Evolutionary conservation across 2,329 filamentous ascomycete genomes (phyloP), one percentile per base, ranked within the genome.

Genomic region (Cladosporium sp.): DNA sequence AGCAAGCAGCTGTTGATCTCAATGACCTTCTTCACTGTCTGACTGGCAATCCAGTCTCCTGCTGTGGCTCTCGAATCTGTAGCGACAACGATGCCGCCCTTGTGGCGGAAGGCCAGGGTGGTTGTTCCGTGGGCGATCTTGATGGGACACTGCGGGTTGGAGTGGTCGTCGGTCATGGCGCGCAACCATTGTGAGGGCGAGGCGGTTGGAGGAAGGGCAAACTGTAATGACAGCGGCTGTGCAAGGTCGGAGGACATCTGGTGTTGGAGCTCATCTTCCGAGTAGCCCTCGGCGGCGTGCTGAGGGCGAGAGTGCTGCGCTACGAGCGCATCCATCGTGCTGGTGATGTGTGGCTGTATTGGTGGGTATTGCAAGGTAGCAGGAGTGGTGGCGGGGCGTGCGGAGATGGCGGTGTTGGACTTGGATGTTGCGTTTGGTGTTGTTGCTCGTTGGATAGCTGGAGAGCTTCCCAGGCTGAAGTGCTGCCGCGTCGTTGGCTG

Each of bases 1-100:
- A 99, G 83, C 80, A 99, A 86, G 80, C 90, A 91, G 81, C 86
- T 92, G 84, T 97, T 97, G 85, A 97, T 97, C 86, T 97, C 93
- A 77, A 99, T 98, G 73, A 99, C 95, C 86, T 99, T 99, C 89
- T 99, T 99, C 77, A 99, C 95, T 63, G 95, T 99, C 86, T 99
- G 95, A 82, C 92, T 96, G 71, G 95, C 95, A 81, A 99, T 99
- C 95, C 95, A 99, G 87, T 95, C 96, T 76, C 95, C 95, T 33
- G 95, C 94, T 57, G 95, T 97, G 67, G 95, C 95, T 82, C 95
- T 89, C 67, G 95, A 99, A 83, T 99, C 95, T 67, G 95, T 99
- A 64, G 94, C 94, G 62, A 99, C 94, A 77, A 99, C 96, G 82
- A 99, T 98, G 78, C 95, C 95, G 75, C 93, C 93, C 83, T 98